Percentiles rank a stretch among this genome's conserved stretches.
phyloP scores from a whole-genome alignment of 2,329 filamentous ascomycete species.

The Pestalotiopsis sp. region DNA sequence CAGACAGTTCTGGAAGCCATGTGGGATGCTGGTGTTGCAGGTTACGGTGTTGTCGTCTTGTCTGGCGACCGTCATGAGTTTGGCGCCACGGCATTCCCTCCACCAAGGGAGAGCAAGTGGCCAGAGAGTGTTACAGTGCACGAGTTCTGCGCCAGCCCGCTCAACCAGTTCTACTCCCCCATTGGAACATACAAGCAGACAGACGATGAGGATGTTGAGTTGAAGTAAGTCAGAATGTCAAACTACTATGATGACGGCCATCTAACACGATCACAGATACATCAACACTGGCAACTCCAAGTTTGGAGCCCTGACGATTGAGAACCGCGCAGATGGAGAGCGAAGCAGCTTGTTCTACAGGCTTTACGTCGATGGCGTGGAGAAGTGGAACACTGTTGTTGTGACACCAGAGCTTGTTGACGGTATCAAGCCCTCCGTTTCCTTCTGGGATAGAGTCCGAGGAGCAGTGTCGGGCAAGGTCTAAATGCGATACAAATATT shows the following conservation, averaged over 20 bases:
- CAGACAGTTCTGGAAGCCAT: conserved; percentile 82
- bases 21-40: conserved; percentile 81
- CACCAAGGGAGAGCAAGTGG: conserved; percentile 64
- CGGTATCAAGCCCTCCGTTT: conserved; percentile 34
- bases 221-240: conserved; percentile 68
- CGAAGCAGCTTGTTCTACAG: conserved; percentile 79
- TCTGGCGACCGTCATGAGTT: conserved; percentile 98
- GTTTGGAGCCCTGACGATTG: conserved; percentile 82
- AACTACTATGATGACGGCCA: not conserved
- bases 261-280: conserved; percentile 55
- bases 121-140: conserved; percentile 69
- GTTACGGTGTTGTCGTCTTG: conserved; percentile 79
- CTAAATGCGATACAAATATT: not conserved
- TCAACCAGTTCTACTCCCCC: conserved; percentile 94
- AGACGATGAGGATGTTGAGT: conserved; percentile 78
- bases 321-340: conserved; percentile 62
- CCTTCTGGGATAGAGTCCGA: conserved; percentile 51
- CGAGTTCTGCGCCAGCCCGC: conserved; percentile 88
- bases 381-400: conserved; percentile 71
- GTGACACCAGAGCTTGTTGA: conserved; percentile 47
- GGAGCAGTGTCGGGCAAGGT: conserved; percentile 17
- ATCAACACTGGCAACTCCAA: conserved; percentile 86
- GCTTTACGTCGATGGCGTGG: conserved; percentile 79
- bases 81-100: conserved; percentile 79
- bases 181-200: conserved; percentile 80